A percentile compares a stretch with the other conserved stretches of the same genome.
Conservation (phyloP, 2,329 filamentous ascomycete genomes). For the Cercospora sp. region DNA sequence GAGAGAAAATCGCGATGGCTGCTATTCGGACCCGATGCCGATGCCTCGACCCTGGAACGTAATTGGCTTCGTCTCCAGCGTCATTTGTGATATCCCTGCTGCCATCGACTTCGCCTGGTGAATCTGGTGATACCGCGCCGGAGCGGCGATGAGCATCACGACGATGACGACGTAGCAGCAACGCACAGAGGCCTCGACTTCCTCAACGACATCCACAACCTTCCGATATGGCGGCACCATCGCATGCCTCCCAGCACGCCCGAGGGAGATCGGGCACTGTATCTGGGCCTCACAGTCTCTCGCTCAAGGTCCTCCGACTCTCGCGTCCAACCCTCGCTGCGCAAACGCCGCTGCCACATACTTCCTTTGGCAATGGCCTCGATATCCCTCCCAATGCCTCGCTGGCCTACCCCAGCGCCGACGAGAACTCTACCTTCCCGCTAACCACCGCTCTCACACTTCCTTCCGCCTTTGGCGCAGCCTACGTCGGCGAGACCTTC, state of each 20-base stretch:
- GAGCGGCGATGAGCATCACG: neutral
- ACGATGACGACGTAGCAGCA: neutral
- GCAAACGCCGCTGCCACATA: slow-evolving; percentile 64
- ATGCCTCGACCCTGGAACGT: neutral
- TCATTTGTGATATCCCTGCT: neutral
- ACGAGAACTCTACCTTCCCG: slow-evolving; percentile 54
- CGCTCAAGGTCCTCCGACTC: slow-evolving; percentile 80
- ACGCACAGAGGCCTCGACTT: neutral
- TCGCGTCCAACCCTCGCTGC: slow-evolving; percentile 76
- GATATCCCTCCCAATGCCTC: slow-evolving; percentile 62
- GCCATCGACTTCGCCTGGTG: neutral
- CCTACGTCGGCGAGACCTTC: slow-evolving; percentile 94
- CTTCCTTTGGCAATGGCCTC: slow-evolving; percentile 49
- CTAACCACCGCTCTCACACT: slow-evolving; percentile 70
- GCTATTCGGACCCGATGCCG: neutral
- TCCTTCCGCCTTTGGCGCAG: slow-evolving; percentile 86
- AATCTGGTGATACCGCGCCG: neutral
- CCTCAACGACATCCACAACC: neutral
- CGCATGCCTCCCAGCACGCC: slow-evolving; percentile 36
- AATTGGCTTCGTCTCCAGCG: neutral
- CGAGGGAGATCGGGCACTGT: slow-evolving; percentile 42
- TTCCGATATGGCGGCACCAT: neutral
- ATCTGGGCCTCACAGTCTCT: slow-evolving; percentile 69
- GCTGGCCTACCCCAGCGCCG: slow-evolving; percentile 66
- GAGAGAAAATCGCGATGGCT: neutral